Percentiles rank a stretch among this genome's conserved stretches.
Evolutionary conservation across 2,329 filamentous ascomycete genomes (phyloP).

Genomic region (Penicillium brasilianum): DNA sequence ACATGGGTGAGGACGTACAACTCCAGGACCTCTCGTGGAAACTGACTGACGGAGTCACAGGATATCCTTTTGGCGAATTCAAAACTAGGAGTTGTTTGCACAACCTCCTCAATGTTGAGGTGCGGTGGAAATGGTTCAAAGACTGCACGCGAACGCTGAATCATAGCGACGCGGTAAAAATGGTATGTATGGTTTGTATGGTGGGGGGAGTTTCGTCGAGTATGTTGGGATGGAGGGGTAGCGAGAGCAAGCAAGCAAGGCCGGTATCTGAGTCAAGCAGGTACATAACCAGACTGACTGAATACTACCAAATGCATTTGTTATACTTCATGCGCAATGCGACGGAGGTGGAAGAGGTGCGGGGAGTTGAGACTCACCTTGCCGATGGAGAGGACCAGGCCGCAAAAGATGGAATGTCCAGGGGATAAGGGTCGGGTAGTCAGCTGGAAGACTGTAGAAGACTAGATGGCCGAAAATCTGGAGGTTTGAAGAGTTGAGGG

Average conservation of each 20-base stretch:
- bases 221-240: background rate
- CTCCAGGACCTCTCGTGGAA: slow-evolving; percentile 81
- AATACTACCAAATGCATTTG: background rate
- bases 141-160: slow-evolving; percentile 64
- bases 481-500: background rate
- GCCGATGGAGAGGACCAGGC: background rate
- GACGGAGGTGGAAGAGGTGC: background rate
- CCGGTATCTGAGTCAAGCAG: background rate
- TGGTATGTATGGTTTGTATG: background rate
- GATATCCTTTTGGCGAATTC: slow-evolving; percentile 83
- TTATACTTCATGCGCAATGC: background rate
- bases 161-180: slow-evolving; percentile 6
- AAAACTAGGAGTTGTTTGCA: slow-evolving; percentile 82
- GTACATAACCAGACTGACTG: background rate
- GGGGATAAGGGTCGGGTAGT: background rate
- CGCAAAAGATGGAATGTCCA: no score
- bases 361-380: slow-evolving; percentile 6
- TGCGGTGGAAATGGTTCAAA: slow-evolving; percentile 91
- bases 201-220: background rate
- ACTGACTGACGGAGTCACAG: slow-evolving; percentile 74
- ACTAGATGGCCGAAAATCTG: background rate
- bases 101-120: slow-evolving; percentile 75
- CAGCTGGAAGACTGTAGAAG: background rate
- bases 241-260: background rate
- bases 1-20: slow-evolving; percentile 84